Evolutionary conservation across 2,329 filamentous ascomycete species (phyloP), one percentile per base, ranked within the genome.

Genomic region (Stagonosporopsis rhizophila): DNA sequence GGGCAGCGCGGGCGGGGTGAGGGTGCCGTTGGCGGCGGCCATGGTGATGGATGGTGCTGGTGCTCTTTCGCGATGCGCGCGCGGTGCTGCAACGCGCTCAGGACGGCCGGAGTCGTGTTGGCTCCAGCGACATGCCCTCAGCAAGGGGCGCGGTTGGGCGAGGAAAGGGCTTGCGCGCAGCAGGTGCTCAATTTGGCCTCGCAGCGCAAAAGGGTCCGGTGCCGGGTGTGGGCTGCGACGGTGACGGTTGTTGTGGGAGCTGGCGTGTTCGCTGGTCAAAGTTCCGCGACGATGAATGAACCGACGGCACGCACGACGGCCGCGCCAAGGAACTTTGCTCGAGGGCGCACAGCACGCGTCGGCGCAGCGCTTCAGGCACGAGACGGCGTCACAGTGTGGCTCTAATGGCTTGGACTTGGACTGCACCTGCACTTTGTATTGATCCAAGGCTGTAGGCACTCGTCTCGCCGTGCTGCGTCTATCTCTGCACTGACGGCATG

Each of bases 21-120:
- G 66, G 60, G 68, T 65, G 64, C 72, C 73, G 70, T 76, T 76
- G 63, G 69, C 62, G 62, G 73, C 65, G 64, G 74, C 73, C 65
- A 61, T 69, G 60, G 67, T 61, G 64, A 59, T 62, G 67, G 65
- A 53, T 65, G 63, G 64, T 60, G 62, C 56, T 65, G 63, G 64
- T 60, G 62, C 56, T 57, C 61, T 38, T 66, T 66, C 62, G 67
- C 65, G 69, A 71, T 70, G 69, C 67, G 67, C 64, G 66, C 67
- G 65, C 61, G 72, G 66, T 72, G 68, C 47, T 56, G 63, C 56
- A 68, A 74, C 72, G 72, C 72, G 72, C 70, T 71, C 66, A 64
- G 62, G 66, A 65, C 64, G 52, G 64, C 60, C 64, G 56, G 37
- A 56, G 66, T 65, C 51, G 64, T 67, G 42, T 42, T 52, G 53